A percentile compares a stretch with the other conserved stretches of the same genome.
phyloP scores from a whole-genome alignment of 2,329 filamentous ascomycete genomes.

The Parastagonospora nodorum region DNA sequence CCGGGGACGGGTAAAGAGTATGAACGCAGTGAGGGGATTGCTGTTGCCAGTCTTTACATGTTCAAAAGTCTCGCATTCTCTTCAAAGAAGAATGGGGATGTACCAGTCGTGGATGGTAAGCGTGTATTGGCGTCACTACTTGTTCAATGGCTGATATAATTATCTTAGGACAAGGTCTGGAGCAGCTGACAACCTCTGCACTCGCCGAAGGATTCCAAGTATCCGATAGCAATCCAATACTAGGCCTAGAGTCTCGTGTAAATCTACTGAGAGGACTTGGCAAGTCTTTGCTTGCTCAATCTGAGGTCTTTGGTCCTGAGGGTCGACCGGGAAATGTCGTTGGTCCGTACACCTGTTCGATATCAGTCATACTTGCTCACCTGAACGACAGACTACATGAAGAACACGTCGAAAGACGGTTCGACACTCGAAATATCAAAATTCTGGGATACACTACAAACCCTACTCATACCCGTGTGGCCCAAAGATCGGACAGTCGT shows the following conservation, averaged over 20 bases:
- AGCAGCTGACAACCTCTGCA: slow-evolving; percentile 70
- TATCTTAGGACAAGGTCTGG: slow-evolving; percentile 61
- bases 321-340: slow-evolving; percentile 90
- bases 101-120: slow-evolving; percentile 72
- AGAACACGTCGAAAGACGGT: slow-evolving; percentile 19
- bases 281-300: slow-evolving; percentile 72
- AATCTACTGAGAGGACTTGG: slow-evolving; percentile 76
- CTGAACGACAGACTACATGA: slow-evolving; percentile 18
- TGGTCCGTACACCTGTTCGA: slow-evolving; percentile 59
- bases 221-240: slow-evolving; percentile 69
- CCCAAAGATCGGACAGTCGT: slow-evolving; percentile 81
- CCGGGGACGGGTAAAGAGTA: slow-evolving; percentile 80
- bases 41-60: slow-evolving; percentile 80
- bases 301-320: slow-evolving; percentile 77
- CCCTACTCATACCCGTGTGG: slow-evolving; percentile 84
- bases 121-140: slow-evolving; percentile 45
- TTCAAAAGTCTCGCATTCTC: slow-evolving; percentile 82
- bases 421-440: slow-evolving; percentile 71
- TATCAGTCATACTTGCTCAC: not conserved
- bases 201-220: slow-evolving; percentile 84
- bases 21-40: slow-evolving; percentile 83
- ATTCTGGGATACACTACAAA: slow-evolving; percentile 87
- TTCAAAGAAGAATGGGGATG: slow-evolving; percentile 76
- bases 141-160: not conserved
- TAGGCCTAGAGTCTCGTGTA: slow-evolving; percentile 83